Conservation (phyloP, 148 eudicot species). For the Bassia scoparia region DNA sequence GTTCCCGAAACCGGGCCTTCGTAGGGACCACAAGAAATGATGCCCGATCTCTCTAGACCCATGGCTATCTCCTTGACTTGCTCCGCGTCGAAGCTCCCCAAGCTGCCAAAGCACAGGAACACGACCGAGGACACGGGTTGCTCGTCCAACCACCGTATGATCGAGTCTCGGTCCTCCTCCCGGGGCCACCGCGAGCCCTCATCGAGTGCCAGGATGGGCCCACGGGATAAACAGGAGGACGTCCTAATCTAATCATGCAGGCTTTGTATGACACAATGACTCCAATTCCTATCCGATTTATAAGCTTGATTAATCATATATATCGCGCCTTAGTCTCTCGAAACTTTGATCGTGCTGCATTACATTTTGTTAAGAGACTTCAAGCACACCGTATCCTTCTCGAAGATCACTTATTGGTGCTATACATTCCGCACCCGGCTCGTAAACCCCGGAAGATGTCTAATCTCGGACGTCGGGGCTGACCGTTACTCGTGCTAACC, state of each 20-base stretch:
- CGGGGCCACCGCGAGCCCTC: background rate
- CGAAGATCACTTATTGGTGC: no score
- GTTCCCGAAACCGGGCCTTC: slow-evolving; percentile 20
- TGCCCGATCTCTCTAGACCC: slow-evolving; percentile 38
- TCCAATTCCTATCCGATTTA: slow-evolving; percentile 38
- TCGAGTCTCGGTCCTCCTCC: background rate
- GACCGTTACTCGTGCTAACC: background rate
- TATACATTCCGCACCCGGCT: no score
- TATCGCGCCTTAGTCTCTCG: background rate
- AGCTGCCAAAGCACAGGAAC: slow-evolving; percentile 55
- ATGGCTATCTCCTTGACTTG: slow-evolving; percentile 48
- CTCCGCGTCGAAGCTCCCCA: slow-evolving; percentile 35
- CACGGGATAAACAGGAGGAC: slow-evolving; percentile 38
- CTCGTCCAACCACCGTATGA: slow-evolving; percentile 43
- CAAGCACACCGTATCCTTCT: no score
- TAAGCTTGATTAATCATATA: slow-evolving; percentile 18
- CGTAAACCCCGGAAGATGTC: no score
- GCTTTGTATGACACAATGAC: slow-evolving; percentile 18
- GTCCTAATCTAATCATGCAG: background rate
- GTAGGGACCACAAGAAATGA: slow-evolving; percentile 42
- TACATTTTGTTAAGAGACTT: no score
- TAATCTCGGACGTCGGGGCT: no score
- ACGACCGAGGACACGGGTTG: slow-evolving; percentile 48
- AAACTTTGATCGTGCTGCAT: no score
- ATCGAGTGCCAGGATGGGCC: slow-evolving; percentile 37